phyloP scores from a whole-genome alignment of 1,284 basidiomycete species.

The Phellinidium pouzarii region DNA sequence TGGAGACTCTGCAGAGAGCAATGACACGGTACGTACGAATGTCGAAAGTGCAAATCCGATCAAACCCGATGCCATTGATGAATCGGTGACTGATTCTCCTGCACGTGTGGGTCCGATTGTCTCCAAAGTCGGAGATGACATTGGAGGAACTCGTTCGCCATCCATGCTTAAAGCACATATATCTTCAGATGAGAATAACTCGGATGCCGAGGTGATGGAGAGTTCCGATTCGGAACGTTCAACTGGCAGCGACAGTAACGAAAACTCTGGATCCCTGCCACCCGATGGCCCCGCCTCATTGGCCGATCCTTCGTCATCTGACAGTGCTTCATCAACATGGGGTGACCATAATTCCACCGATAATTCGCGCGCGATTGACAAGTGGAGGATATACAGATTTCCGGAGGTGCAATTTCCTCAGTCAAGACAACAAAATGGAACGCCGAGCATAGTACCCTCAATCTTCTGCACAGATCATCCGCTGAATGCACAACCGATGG shows the following conservation, averaged over 20 bases:
- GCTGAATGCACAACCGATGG: conserved; percentile 4
- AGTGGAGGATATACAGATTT: conserved; percentile 77
- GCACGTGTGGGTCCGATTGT: background rate
- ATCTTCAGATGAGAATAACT: background rate
- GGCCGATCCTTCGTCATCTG: background rate
- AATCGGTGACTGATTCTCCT: background rate
- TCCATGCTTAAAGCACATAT: background rate
- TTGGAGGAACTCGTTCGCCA: background rate
- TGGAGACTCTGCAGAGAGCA: background rate
- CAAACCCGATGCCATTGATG: background rate
- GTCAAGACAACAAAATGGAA: conserved; percentile 17
- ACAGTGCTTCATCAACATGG: conserved; percentile 1
- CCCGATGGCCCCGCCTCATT: background rate
- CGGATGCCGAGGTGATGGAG: background rate
- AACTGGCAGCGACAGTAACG: background rate
- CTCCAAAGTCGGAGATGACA: background rate
- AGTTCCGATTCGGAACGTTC: background rate
- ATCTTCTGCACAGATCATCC: background rate
- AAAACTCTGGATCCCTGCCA: background rate
- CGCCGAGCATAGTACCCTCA: conserved; percentile 15
- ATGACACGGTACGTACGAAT: background rate
- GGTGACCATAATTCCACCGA: conserved; percentile 19
- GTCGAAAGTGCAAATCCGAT: background rate
- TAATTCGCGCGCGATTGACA: conserved; percentile 53
- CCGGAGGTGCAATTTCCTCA: conserved; percentile 47